Conservation (phyloP, 257 asterid species). For the Euphrasia confusa region DNA sequence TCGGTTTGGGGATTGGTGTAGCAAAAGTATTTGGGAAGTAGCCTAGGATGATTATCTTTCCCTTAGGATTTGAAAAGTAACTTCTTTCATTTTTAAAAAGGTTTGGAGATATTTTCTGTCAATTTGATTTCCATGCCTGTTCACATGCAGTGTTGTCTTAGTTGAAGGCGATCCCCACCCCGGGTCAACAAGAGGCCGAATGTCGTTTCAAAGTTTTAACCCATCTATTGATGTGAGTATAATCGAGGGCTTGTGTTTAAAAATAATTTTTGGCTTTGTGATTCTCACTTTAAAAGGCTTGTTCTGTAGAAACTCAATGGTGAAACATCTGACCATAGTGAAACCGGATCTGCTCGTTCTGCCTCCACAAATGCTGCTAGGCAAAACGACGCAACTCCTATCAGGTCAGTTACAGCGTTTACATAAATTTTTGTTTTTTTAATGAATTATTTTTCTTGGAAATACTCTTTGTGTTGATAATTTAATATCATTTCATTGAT, state of each 20-base stretch:
- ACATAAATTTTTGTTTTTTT: neutral
- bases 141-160: constrained; percentile 65
- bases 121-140: constrained; percentile 18
- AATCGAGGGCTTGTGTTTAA: constrained; percentile 14
- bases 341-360: constrained; percentile 46
- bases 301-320: constrained; percentile 66
- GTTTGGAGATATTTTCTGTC: constrained; percentile 6
- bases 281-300: constrained; percentile 29
- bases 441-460: constrained; percentile 3
- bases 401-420: constrained; percentile 39
- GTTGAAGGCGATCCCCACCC: constrained; percentile 90
- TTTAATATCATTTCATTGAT: neutral
- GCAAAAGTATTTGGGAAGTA: neutral
- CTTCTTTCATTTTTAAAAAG: neutral
- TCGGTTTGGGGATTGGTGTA: neutral
- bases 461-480: neutral
- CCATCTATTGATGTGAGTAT: constrained; percentile 94
- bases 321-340: constrained; percentile 40
- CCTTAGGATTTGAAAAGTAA: neutral
- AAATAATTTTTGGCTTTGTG: constrained; percentile 13
- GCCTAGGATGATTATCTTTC: neutral
- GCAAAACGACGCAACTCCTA: constrained; percentile 32
- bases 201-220: constrained; percentile 86
- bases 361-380: constrained; percentile 49
- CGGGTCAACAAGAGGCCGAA: constrained; percentile 71